Conservation (phyloP, 2,329 filamentous ascomycete species). For the Dothiorella sarmentorum region DNA sequence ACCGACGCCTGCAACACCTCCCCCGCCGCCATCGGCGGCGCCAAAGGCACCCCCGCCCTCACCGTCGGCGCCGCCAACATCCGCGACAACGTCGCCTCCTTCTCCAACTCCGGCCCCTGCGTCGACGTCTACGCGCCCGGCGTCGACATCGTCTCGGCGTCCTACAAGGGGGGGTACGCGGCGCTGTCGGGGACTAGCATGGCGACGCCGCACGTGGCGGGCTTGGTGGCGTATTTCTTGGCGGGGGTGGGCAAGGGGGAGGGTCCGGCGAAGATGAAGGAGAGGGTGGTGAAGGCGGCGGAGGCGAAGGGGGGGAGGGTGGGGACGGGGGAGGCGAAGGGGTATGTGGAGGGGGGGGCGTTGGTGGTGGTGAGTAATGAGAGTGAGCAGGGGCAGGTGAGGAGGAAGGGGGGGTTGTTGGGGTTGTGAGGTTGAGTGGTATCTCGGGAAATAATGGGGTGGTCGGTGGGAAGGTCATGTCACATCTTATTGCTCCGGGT, state of each 20-base stretch:
- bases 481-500: too few species aligned
- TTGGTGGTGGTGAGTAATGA: too few species aligned
- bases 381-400: too few species aligned
- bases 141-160: slow-evolving; percentile 41
- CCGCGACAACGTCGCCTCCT: slow-evolving; percentile 30
- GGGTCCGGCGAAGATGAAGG: slow-evolving; percentile 44
- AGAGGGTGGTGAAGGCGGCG: slow-evolving; percentile 9
- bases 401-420: too few species aligned
- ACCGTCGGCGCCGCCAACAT: slow-evolving; percentile 37
- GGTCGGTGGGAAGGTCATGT: too few species aligned
- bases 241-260: slow-evolving; percentile 26
- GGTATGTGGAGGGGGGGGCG: too few species aligned
- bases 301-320: too few species aligned
- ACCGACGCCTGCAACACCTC: slow-evolving; percentile 28
- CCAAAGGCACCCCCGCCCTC: slow-evolving; percentile 34
- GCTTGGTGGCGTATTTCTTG: slow-evolving; percentile 64
- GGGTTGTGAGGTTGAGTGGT: too few species aligned
- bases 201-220: slow-evolving; percentile 63
- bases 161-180: slow-evolving; percentile 33
- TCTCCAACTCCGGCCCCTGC: slow-evolving; percentile 35
- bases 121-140: slow-evolving; percentile 40
- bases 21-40: slow-evolving; percentile 26
- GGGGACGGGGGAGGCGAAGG: too few species aligned
- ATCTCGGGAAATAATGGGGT: too few species aligned
- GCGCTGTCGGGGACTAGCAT: slow-evolving; percentile 57